Percentiles rank a stretch among this genome's conserved stretches.
These are phyloP conservation scores for Penicillium griseofulvum DNA, from an alignment of 2,329 filamentous ascomycete species.

Conservation along the genomic window DNA sequence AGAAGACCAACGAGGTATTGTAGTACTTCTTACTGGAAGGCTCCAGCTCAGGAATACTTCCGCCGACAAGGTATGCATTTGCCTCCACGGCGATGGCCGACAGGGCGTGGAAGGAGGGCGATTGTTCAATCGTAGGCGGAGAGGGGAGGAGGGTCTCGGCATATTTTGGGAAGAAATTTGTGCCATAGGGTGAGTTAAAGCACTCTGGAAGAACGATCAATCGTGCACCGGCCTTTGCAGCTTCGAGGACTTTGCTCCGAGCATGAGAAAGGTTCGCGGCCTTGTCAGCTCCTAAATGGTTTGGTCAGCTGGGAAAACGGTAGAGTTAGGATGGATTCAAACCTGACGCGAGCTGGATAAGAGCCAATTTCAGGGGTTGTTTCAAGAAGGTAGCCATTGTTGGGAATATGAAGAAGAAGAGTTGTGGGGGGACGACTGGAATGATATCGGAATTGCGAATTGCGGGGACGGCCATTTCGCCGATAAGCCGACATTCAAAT, in stretches of 20 bases:
- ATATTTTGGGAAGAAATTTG: constrained; percentile 84
- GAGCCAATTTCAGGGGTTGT: constrained; percentile 73
- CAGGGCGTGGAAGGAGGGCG: constrained; percentile 83
- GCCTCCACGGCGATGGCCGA: constrained; percentile 75
- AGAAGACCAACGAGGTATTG: constrained; percentile 87
- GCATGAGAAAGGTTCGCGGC: constrained; percentile 77
- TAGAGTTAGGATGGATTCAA: constrained; percentile 4
- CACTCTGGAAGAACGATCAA: constrained; percentile 94
- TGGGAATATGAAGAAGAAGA: constrained; percentile 1
- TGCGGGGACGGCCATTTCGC: constrained; percentile 11
- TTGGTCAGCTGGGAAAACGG: constrained; percentile 6
- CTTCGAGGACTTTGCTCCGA: constrained; percentile 76
- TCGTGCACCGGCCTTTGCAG: constrained; percentile 70
- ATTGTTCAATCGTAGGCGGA: constrained; percentile 66
- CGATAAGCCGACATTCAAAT: constrained; percentile 7
- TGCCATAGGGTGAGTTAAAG: constrained; percentile 98
- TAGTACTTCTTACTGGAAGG: constrained; percentile 69
- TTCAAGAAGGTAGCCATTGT: constrained; percentile 62
- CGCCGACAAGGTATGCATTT: constrained; percentile 78
- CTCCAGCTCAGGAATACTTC: constrained; percentile 84
- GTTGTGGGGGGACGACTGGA: constrained; percentile 7
- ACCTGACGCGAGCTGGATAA: constrained; percentile 77
- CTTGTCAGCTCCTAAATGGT: constrained; percentile 68
- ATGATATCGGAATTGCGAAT: constrained; percentile 5
- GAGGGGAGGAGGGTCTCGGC: constrained; percentile 82